Conservation (phyloP, 495 filamentous ascomycete genomes). For the Sordaria brevicollis region DNA sequence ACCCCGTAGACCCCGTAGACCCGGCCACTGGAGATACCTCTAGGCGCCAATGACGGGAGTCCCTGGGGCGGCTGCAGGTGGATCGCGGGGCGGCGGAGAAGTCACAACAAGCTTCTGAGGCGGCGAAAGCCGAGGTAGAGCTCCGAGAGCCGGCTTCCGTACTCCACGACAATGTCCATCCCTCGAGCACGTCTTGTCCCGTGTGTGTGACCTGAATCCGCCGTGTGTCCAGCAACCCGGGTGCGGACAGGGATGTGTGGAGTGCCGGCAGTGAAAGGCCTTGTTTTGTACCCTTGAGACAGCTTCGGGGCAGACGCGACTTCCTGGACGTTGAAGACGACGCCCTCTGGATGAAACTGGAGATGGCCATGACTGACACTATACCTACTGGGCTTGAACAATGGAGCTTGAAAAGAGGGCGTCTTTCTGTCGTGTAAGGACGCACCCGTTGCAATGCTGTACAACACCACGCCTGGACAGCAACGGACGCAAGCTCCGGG, state of each 20-base stretch:
- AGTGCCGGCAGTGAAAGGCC: neutral
- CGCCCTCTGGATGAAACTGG: neutral
- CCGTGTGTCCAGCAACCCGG: neutral
- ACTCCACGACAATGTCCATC: neutral
- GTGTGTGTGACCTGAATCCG: neutral
- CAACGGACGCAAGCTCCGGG: neutral
- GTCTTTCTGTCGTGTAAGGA: neutral
- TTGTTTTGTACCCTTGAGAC: neutral
- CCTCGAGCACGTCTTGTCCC: neutral
- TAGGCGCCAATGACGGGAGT: neutral
- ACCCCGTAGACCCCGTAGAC: neutral
- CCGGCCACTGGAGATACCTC: neutral
- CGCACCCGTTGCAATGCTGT: neutral
- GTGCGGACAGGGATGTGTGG: neutral
- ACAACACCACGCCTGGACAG: neutral
- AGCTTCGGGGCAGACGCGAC: neutral
- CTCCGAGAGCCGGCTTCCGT: neutral
- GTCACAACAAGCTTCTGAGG: neutral
- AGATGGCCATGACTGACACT: neutral
- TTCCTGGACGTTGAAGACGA: neutral
- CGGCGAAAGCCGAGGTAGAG: neutral
- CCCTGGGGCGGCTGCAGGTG: neutral
- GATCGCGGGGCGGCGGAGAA: slow-evolving; percentile 3
- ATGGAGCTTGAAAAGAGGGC: neutral
- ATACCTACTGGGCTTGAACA: neutral